Conservation (phyloP, 163 green algal genomes). For the Coccomyxa subellipsoidea region DNA sequence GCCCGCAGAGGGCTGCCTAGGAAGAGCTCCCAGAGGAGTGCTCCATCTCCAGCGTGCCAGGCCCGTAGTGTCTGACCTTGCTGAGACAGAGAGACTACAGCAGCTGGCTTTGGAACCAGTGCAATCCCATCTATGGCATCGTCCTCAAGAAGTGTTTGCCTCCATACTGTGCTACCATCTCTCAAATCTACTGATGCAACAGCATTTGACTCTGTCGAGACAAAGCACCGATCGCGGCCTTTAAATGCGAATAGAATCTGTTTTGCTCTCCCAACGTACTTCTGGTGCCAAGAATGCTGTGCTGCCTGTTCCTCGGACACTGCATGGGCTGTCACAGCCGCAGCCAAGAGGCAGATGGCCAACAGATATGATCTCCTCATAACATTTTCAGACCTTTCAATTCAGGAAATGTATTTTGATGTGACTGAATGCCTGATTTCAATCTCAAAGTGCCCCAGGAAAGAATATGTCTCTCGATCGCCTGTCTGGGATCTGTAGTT, state of each 20-base stretch:
- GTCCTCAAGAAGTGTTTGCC: slow-evolving; percentile 38
- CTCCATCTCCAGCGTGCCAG: slow-evolving; percentile 46
- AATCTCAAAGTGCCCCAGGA: too few relatives aligned
- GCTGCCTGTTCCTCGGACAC: slow-evolving; percentile 70
- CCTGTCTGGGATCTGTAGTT: too few relatives aligned
- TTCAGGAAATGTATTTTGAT: too few relatives aligned
- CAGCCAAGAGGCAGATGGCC: neutral
- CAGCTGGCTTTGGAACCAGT: slow-evolving; percentile 22
- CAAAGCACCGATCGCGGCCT: slow-evolving; percentile 33
- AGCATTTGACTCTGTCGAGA: slow-evolving; percentile 46
- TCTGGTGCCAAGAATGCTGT: slow-evolving; percentile 65
- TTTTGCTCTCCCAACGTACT: slow-evolving; percentile 52
- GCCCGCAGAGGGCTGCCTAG: neutral
- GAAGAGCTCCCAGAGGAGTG: slow-evolving; percentile 16
- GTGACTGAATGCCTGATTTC: too few relatives aligned
- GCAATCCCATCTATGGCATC: slow-evolving; percentile 32
- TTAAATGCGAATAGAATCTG: slow-evolving; percentile 11
- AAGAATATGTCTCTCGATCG: too few relatives aligned
- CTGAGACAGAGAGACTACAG: slow-evolving; percentile 26
- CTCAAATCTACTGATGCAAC: slow-evolving; percentile 52
- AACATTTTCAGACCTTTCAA: neutral
- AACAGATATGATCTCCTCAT: neutral
- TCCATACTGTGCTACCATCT: slow-evolving; percentile 59
- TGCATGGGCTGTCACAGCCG: slow-evolving; percentile 10
- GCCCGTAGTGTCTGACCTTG: slow-evolving; percentile 35